Evolutionary conservation across 1,284 basidiomycete species (phyloP), one percentile per base, ranked within the genome.

Genomic region (Malassezia restricta): DNA sequence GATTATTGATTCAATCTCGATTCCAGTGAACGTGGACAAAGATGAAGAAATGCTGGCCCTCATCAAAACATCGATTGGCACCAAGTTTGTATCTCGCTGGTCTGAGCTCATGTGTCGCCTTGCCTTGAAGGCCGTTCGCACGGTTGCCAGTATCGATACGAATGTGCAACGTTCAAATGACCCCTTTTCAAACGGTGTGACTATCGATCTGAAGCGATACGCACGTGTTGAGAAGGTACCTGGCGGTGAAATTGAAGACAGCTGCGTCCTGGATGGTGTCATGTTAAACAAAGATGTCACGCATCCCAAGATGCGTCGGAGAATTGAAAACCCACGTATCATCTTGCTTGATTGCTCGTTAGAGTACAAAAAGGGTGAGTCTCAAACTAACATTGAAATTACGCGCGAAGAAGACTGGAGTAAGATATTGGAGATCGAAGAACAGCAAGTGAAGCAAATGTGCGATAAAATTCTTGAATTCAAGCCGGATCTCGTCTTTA

Each of bases 261-360:
- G 85, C 61, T 76, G 78, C 52, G 92, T 98, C 1, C 76, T 98
- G 56, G 82, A 81, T 56, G 91, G 92, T 48, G 85, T 98, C 56
- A 91, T 98, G 85, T 76, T 98, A 70, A 96, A 95, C 82, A 98
- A 98, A 79, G 92, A 98, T 74, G 87, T 98, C 64, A 95, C 91
- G 0, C 94, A 98, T 75, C 91, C 92, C 27, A 86, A 88, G 71
- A 98, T 96, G 92, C 79, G 91, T 56, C 76, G 92, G 57, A 78
- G 88, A 63, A 98, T 96, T 74, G 81, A 80, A 61, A 87, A 89
- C 66, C 94, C 92, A 5, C 77, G 91, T 20, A 86, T 96, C 57
- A 77, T 96, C 30, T 76, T 98, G 43, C 79, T 98, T 51, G 92
- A 98, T 76, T 98, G 91, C 76, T 89, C 92, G 14, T 77, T 96